Evolutionary conservation across 495 filamentous ascomycete species (phyloP).

Genomic region (Xylaria longipes): DNA sequence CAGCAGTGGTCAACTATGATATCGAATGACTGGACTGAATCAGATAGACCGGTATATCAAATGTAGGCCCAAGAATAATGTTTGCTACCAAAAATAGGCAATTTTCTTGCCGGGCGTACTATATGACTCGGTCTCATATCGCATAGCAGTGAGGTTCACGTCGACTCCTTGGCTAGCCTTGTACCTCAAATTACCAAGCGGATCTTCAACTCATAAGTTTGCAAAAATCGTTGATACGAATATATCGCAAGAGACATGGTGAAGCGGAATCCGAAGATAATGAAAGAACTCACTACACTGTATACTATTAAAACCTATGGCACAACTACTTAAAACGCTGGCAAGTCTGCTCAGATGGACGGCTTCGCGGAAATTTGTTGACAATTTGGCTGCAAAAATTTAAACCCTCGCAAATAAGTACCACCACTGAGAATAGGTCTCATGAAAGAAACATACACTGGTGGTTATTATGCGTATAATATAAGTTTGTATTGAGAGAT

Average conservation of each 20-base stretch:
- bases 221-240: background rate
- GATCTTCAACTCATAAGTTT: background rate
- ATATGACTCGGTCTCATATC: background rate
- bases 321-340: background rate
- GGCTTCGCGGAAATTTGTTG: background rate
- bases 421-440: background rate
- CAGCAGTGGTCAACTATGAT: background rate
- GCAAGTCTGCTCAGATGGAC: too few relatives aligned
- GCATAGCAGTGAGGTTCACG: background rate
- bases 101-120: background rate
- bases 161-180: background rate
- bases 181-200: background rate
- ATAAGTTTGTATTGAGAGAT: background rate
- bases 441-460: background rate
- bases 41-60: background rate
- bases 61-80: background rate
- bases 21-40: background rate
- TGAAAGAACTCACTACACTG: background rate
- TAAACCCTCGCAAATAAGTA: background rate
- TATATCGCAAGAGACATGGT: background rate
- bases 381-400: background rate
- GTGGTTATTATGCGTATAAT: background rate
- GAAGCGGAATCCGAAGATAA: background rate
- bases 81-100: background rate
- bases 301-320: background rate